A percentile compares a stretch with the other conserved stretches of the same genome.
These are phyloP conservation scores for Xylaria sp. DNA, from an alignment of 2,329 filamentous ascomycete species.

Conservation along the genomic window DNA sequence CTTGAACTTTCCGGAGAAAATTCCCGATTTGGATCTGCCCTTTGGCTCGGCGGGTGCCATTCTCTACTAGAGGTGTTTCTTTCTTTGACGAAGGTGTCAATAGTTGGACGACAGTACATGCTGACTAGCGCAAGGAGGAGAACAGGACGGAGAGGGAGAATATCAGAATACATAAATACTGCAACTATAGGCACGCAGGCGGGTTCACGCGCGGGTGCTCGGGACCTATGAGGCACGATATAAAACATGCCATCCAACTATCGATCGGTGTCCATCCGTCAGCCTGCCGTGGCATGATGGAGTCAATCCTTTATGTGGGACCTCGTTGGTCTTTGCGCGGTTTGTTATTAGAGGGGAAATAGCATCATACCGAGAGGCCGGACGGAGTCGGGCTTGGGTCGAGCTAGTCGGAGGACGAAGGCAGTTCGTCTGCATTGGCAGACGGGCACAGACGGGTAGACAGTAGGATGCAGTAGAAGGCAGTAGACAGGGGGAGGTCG, in stretches of 20 bases:
- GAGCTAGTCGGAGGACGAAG: not conserved
- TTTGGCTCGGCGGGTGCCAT: slow-evolving; percentile 22
- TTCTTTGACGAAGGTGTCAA: slow-evolving; percentile 7
- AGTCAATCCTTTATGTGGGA: slow-evolving; percentile 22
- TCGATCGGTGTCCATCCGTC: slow-evolving; percentile 11
- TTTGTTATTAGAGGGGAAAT: slow-evolving; percentile 11
- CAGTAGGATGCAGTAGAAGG: too few relatives aligned
- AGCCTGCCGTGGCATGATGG: slow-evolving; percentile 17
- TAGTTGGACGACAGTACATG: slow-evolving; percentile 14
- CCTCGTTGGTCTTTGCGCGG: slow-evolving; percentile 7
- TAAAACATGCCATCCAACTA: slow-evolving; percentile 26
- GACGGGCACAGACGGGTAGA: too few relatives aligned
- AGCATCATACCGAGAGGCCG: slow-evolving; percentile 10
- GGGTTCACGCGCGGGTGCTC: slow-evolving; percentile 17
- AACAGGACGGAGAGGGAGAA: slow-evolving; percentile 1
- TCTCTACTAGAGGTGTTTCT: slow-evolving; percentile 10
- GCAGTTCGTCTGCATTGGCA: not conserved
- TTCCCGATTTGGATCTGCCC: slow-evolving; percentile 22
- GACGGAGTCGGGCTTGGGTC: slow-evolving; percentile 22
- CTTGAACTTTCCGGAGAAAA: slow-evolving; percentile 31
- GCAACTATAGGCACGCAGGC: slow-evolving; percentile 21
- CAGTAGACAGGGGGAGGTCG: slow-evolving; percentile 1
- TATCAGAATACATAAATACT: slow-evolving; percentile 8
- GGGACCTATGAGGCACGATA: slow-evolving; percentile 10
- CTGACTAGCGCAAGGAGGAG: slow-evolving; percentile 8